Conservation (phyloP, 2,329 filamentous ascomycete genomes). For the Ophiostoma australiae region DNA sequence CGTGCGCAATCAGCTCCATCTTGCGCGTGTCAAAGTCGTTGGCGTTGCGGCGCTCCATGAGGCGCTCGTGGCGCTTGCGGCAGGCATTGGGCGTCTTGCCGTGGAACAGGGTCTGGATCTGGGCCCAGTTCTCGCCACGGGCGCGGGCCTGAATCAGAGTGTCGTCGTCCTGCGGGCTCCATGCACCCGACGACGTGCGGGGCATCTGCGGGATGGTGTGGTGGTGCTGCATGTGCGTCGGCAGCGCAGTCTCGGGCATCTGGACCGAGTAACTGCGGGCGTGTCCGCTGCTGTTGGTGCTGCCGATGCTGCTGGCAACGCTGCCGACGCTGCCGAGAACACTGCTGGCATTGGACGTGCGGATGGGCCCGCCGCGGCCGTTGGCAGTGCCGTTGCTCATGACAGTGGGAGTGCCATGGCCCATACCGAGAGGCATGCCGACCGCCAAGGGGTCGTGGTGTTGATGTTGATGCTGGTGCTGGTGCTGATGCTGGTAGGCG, state of each 20-base stretch:
- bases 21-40: slow-evolving; percentile 76
- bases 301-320: not conserved
- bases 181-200: slow-evolving; percentile 60
- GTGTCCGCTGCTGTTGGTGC: not conserved
- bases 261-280: slow-evolving; percentile 11
- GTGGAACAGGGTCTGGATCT: slow-evolving; percentile 72
- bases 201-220: slow-evolving; percentile 37
- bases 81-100: slow-evolving; percentile 77
- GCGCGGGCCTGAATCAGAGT: slow-evolving; percentile 66
- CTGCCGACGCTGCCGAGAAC: slow-evolving; percentile 2
- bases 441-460: slow-evolving; percentile 35
- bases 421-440: slow-evolving; percentile 32
- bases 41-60: slow-evolving; percentile 69
- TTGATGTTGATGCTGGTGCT: slow-evolving; percentile 8
- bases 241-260: not conserved
- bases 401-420: not conserved
- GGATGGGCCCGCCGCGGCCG: not conserved
- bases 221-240: not conserved
- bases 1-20: slow-evolving; percentile 66
- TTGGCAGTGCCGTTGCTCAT: slow-evolving; percentile 1
- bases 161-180: slow-evolving; percentile 70
- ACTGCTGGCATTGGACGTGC: not conserved
- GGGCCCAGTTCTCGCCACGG: slow-evolving; percentile 75
- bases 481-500: slow-evolving; percentile 26
- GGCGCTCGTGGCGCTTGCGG: slow-evolving; percentile 79